phyloP scores from a whole-genome alignment of 176 grass and related monocot genomes.

The Calamus simplicifolius region DNA sequence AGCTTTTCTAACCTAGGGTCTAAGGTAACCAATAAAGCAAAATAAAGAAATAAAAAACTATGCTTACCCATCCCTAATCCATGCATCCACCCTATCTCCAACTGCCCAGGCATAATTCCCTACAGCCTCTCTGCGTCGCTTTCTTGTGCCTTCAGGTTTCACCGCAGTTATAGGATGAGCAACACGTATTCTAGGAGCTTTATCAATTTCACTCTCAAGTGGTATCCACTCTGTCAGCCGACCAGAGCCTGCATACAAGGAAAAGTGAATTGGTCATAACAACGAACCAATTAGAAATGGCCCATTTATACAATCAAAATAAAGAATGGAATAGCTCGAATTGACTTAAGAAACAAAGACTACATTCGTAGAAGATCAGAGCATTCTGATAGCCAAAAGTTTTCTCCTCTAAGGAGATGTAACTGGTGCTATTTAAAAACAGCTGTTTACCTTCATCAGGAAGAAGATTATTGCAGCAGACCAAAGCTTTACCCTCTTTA shows the following conservation, averaged over 20 bases:
- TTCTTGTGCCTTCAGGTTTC: conserved; percentile 80
- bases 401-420: too few species aligned
- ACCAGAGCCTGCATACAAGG: conserved; percentile 44
- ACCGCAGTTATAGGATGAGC: conserved; percentile 41
- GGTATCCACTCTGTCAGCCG: conserved; percentile 54
- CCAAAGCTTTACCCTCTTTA: conserved; percentile 49
- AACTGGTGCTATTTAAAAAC: too few species aligned
- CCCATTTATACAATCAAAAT: too few species aligned
- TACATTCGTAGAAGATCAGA: too few species aligned
- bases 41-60: conserved; percentile 1
- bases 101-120: conserved; percentile 56
- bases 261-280: not conserved
- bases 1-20: too few species aligned
- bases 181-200: conserved; percentile 61
- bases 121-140: conserved; percentile 63
- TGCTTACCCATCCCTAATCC: conserved; percentile 66
- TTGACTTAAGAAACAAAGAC: too few species aligned
- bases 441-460: conserved; percentile 43
- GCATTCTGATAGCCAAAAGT: too few species aligned
- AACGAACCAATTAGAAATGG: too few species aligned
- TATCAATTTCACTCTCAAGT: conserved; percentile 43
- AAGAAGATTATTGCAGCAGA: conserved; percentile 49
- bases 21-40: not conserved
- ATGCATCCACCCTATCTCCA: conserved; percentile 86
- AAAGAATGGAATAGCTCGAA: too few species aligned